These are phyloP conservation scores for Lichtheimia corymbifera DNA, from an alignment of 371 early-diverging fungal species.

Conservation along the genomic window DNA sequence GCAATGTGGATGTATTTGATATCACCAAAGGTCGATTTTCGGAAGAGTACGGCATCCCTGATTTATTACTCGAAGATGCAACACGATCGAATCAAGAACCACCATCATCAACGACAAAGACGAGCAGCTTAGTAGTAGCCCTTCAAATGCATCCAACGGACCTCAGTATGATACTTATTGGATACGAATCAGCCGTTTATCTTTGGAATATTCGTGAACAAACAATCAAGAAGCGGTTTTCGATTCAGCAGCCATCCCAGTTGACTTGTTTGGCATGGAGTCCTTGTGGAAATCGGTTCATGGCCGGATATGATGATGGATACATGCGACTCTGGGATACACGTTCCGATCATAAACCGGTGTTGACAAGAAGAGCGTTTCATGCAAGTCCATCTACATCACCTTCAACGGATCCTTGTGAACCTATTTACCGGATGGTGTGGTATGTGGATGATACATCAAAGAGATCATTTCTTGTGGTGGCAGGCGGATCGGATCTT, in stretches of 20 bases:
- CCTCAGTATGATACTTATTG: slow-evolving; percentile 52
- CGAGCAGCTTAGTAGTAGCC: slow-evolving; percentile 34
- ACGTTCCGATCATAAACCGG: slow-evolving; percentile 38
- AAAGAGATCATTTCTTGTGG: slow-evolving; percentile 44
- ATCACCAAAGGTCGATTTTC: slow-evolving; percentile 42
- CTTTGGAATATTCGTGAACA: slow-evolving; percentile 56
- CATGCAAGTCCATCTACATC: slow-evolving; percentile 28
- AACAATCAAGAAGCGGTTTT: slow-evolving; percentile 29
- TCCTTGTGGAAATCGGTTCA: slow-evolving; percentile 53
- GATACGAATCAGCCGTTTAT: slow-evolving; percentile 46
- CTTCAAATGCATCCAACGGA: slow-evolving; percentile 58
- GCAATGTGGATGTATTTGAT: slow-evolving; percentile 58
- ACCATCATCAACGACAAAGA: not conserved
- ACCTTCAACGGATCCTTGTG: slow-evolving; percentile 16
- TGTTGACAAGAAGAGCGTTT: slow-evolving; percentile 43
- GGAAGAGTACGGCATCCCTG: slow-evolving; percentile 48
- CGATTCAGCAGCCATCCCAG: slow-evolving; percentile 20
- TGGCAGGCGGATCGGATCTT: slow-evolving; percentile 52
- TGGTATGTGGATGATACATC: slow-evolving; percentile 46
- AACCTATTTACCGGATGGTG: slow-evolving; percentile 54
- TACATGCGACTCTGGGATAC: slow-evolving; percentile 54
- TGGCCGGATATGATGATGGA: slow-evolving; percentile 62
- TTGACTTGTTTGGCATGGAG: slow-evolving; percentile 51
- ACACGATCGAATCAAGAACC: no score
- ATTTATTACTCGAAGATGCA: slow-evolving; percentile 26